These are phyloP conservation scores for Clavispora vitiphila DNA, from an alignment of 805 yeast species.

Conservation along the genomic window DNA sequence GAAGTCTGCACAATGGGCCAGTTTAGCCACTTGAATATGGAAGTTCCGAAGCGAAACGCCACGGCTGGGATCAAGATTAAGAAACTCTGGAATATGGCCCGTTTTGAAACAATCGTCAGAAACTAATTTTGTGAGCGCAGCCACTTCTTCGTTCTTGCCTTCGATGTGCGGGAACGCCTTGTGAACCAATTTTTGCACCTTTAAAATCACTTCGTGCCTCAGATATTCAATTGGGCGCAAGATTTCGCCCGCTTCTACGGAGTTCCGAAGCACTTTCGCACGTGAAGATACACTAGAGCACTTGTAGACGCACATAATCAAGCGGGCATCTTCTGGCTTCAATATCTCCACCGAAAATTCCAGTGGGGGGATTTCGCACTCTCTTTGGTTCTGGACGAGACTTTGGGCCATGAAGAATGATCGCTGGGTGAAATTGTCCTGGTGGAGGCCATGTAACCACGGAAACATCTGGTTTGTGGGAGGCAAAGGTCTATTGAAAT, in stretches of 20 bases:
- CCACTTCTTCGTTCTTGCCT: background rate
- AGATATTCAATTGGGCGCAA: constrained; percentile 45
- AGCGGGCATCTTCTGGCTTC: constrained; percentile 29
- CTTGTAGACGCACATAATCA: constrained; percentile 32
- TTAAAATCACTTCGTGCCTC: constrained; percentile 21
- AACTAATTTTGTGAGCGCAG: constrained; percentile 18
- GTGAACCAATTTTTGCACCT: constrained; percentile 3
- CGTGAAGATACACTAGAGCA: constrained; percentile 1
- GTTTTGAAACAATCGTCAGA: constrained; percentile 40
- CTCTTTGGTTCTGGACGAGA: background rate
- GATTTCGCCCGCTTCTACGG: constrained; percentile 50
- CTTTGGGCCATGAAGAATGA: constrained; percentile 37
- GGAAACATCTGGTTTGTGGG: constrained; percentile 72
- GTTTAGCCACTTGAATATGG: constrained; percentile 78
- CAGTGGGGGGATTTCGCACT: background rate
- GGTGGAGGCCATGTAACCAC: constrained; percentile 81
- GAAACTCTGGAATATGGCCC: constrained; percentile 48
- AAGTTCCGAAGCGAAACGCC: constrained; percentile 81
- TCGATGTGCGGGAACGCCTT: constrained; percentile 3
- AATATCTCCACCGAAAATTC: constrained; percentile 3
- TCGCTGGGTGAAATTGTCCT: constrained; percentile 49
- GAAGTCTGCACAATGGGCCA: constrained; percentile 69
- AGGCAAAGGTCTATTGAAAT: constrained; percentile 45
- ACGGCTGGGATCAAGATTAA: constrained; percentile 58
- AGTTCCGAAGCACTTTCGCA: constrained; percentile 41